phyloP scores from a whole-genome alignment of 352 stramenopile genomes.

The Phytophthora pinifolia region DNA sequence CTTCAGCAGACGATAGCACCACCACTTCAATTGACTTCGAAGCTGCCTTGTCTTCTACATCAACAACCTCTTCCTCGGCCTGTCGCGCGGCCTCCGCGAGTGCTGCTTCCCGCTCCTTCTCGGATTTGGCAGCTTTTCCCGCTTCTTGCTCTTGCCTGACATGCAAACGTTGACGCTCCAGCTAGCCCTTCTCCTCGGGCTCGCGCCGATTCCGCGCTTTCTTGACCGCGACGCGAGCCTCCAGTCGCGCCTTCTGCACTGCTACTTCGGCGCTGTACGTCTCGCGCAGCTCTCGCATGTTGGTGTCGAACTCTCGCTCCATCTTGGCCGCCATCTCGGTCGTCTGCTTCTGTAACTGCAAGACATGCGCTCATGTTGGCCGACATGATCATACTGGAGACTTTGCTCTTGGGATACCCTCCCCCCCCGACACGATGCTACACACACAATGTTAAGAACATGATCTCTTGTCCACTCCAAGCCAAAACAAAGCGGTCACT shows the following conservation, averaged over 20 bases:
- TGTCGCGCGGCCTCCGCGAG: too few species aligned
- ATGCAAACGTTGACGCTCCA: conserved; percentile 52
- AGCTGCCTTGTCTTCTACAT: too few species aligned
- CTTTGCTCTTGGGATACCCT: conserved; percentile 32
- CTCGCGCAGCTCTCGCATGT: conserved; percentile 52
- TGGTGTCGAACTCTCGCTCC: conserved; percentile 62
- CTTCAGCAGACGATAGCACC: conserved; percentile 17
- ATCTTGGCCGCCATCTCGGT: conserved; percentile 61
- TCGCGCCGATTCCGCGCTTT: conserved; percentile 77
- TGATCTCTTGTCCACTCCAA: neutral
- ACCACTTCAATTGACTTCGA: too few species aligned
- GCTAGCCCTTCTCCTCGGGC: conserved; percentile 62
- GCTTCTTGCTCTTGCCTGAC: conserved; percentile 46
- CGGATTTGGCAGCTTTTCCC: conserved; percentile 34
- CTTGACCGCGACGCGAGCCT: conserved; percentile 70
- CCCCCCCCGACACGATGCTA: conserved; percentile 25
- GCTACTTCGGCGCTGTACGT: conserved; percentile 56
- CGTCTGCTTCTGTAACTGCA: conserved; percentile 37
- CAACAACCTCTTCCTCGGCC: neutral
- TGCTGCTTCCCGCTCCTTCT: conserved; percentile 29
- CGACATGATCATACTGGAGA: conserved; percentile 27
- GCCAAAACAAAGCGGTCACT: conserved; percentile 23
- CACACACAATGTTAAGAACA: conserved; percentile 7
- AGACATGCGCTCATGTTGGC: conserved; percentile 23
- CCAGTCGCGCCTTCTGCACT: conserved; percentile 73